Conservation (phyloP, 2,329 filamentous ascomycete species). For the Curvularia lunata region DNA sequence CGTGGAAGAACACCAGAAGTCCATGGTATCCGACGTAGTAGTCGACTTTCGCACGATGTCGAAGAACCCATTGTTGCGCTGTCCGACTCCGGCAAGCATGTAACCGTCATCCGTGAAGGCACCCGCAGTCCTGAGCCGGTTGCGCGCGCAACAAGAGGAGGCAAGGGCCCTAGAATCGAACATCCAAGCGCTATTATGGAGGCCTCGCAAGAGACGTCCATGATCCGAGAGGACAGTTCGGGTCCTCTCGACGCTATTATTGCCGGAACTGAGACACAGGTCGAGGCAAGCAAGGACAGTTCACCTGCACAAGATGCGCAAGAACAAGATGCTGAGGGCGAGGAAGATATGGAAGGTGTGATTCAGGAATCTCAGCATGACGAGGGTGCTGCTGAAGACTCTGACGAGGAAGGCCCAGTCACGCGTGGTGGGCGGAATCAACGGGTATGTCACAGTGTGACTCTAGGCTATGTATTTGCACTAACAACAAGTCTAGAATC, state of each 20-base stretch:
- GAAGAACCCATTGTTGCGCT: constrained; percentile 63
- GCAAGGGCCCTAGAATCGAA: constrained; percentile 56
- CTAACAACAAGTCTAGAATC: constrained; percentile 32
- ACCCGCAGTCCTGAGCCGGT: constrained; percentile 59
- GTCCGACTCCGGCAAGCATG: constrained; percentile 65
- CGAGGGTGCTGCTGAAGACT: constrained; percentile 50
- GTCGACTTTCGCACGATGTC: constrained; percentile 64
- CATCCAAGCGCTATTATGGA: constrained; percentile 59
- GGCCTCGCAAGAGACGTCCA: constrained; percentile 59
- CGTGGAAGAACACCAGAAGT: constrained; percentile 49
- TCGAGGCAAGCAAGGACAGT: constrained; percentile 42
- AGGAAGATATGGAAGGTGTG: constrained; percentile 44
- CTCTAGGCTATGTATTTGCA: constrained; percentile 13
- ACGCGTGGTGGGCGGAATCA: constrained; percentile 54
- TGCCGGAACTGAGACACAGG: constrained; percentile 46
- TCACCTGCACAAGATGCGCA: constrained; percentile 44
- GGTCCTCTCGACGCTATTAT: constrained; percentile 44
- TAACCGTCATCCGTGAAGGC: constrained; percentile 60
- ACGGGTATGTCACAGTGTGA: constrained; percentile 24
- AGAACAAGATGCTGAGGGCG: constrained; percentile 36
- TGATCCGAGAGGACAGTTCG: constrained; percentile 40
- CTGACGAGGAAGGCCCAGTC: constrained; percentile 62
- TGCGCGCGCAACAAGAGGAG: constrained; percentile 50
- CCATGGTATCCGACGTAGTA: constrained; percentile 58
- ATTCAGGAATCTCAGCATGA: constrained; percentile 53